Conservation (phyloP, 257 asterid species). For the Solanum pimpinellifolium region DNA sequence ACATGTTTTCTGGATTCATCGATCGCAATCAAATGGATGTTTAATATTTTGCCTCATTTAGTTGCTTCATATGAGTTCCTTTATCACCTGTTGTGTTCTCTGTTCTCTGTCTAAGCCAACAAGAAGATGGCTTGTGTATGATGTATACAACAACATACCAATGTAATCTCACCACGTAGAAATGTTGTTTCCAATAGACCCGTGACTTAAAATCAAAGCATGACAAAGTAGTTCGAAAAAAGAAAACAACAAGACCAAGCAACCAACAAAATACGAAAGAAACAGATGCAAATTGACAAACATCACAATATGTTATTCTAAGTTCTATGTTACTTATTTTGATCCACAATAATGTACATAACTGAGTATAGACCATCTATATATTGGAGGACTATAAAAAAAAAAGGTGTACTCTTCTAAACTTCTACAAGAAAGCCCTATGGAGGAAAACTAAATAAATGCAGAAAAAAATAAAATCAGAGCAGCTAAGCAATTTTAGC, state of each 20-base stretch:
- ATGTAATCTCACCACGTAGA: no score
- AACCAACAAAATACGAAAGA: neutral
- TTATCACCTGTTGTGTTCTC: neutral
- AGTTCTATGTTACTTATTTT: conserved; percentile 3
- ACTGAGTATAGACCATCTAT: conserved; percentile 7
- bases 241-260: no score
- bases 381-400: conserved; percentile 3
- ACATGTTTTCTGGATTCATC: neutral
- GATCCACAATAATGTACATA: conserved; percentile 15
- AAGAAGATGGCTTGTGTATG: neutral
- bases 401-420: conserved; percentile 2
- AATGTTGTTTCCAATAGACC: neutral
- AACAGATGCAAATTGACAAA: neutral
- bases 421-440: conserved; percentile 2
- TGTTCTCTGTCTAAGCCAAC: neutral
- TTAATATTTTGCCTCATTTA: neutral
- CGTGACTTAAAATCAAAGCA: neutral
- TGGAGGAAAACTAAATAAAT: conserved; percentile 4
- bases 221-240: neutral
- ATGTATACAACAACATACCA: no score
- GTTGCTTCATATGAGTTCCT: neutral
- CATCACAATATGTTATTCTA: neutral
- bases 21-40: neutral
- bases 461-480: neutral
- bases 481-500: conserved; percentile 20